Evolutionary conservation across 441 rosid genomes (phyloP).

Genomic region (Populus tomentosa): DNA sequence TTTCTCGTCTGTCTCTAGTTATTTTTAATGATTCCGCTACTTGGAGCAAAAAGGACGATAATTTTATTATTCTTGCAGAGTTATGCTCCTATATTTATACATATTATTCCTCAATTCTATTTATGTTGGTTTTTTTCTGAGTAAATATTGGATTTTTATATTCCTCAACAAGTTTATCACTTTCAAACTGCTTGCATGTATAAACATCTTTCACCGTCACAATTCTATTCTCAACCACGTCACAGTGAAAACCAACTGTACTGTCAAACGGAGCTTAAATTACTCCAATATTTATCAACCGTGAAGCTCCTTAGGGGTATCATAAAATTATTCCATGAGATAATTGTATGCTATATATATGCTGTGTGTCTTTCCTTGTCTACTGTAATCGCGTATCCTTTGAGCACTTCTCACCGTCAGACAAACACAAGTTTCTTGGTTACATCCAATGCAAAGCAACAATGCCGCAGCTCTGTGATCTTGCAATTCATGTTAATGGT

Average conservation of each 20-base stretch:
- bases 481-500: slow-evolving; percentile 44
- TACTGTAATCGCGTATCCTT: not conserved
- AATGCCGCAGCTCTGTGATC: slow-evolving; percentile 46
- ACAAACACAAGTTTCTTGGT: not conserved
- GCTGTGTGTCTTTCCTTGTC: not conserved
- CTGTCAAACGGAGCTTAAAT: not conserved
- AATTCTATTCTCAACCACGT: not conserved
- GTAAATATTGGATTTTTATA: too few relatives aligned
- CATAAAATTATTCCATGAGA: not conserved
- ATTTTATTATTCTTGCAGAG: too few relatives aligned
- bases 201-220: not conserved
- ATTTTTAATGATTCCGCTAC: not conserved
- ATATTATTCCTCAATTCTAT: too few relatives aligned
- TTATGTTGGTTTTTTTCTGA: too few relatives aligned
- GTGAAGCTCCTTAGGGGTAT: not conserved
- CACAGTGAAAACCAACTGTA: not conserved
- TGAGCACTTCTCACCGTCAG: not conserved
- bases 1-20: not conserved
- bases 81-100: too few relatives aligned
- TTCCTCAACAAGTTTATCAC: not conserved
- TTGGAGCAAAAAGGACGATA: too few relatives aligned
- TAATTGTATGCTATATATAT: not conserved
- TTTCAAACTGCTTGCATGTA: not conserved
- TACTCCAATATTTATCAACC: not conserved
- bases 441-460: slow-evolving; percentile 39